Evolutionary conservation across 2,329 filamentous ascomycete species (phyloP).

Genomic region (Cladosporium oxysporum): DNA sequence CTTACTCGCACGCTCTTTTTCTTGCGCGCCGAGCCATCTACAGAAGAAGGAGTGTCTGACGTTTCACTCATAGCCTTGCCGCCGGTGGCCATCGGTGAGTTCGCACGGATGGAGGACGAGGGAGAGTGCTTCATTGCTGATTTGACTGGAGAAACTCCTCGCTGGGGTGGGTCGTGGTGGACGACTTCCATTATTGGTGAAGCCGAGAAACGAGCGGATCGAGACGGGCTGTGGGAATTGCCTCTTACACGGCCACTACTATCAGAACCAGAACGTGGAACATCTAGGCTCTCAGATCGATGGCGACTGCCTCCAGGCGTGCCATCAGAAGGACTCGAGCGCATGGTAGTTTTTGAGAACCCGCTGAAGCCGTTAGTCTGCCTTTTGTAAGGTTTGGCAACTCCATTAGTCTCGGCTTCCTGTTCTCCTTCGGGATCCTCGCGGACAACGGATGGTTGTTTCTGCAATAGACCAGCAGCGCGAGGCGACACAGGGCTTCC

Average conservation of each 20-base stretch:
- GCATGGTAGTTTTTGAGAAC: conserved; percentile 10
- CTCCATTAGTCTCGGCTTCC: conserved; percentile 22
- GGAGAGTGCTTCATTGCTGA: conserved; percentile 70
- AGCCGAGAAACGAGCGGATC: conserved; percentile 67
- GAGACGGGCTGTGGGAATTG: conserved; percentile 60
- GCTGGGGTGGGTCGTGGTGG: conserved; percentile 67
- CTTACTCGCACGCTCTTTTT: conserved; percentile 74
- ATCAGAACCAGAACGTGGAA: conserved; percentile 30
- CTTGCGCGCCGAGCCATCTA: conserved; percentile 44
- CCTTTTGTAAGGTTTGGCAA: conserved; percentile 2
- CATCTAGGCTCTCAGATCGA: conserved; percentile 37
- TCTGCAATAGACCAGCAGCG: conserved; percentile 28
- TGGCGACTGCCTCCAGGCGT: conserved; percentile 25
- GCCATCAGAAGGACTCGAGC: not conserved
- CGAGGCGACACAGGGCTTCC: conserved; percentile 26
- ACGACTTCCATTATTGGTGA: conserved; percentile 58
- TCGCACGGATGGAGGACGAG: conserved; percentile 50
- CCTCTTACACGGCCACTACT: conserved; percentile 29
- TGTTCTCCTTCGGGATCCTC: conserved; percentile 37
- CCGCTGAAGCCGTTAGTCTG: conserved; percentile 16
- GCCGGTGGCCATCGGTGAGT: conserved; percentile 46
- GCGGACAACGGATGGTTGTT: conserved; percentile 38
- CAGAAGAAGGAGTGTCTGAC: conserved; percentile 57
- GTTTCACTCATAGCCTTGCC: conserved; percentile 44
- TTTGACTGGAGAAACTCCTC: conserved; percentile 75